Conservation (phyloP, 768 basidiomycete species). For the Trametes sanguinea region DNA sequence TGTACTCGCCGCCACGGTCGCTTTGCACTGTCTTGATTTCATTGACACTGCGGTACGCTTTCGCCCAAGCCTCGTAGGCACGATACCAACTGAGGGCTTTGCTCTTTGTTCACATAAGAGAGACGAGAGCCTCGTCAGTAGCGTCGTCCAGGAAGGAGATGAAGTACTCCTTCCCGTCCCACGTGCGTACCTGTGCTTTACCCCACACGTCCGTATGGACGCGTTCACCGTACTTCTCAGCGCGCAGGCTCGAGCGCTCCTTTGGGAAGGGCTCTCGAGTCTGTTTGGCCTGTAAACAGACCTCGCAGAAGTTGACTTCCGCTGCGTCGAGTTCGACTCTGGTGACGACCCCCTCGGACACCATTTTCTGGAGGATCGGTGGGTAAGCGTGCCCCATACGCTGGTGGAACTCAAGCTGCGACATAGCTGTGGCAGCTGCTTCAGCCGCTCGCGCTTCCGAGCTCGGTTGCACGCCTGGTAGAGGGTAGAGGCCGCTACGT, state of each 20-base stretch:
- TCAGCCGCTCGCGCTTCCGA: not conserved
- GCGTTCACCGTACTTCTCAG: slow-evolving; percentile 29
- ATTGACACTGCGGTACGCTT: slow-evolving; percentile 16
- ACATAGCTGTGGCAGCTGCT: not conserved
- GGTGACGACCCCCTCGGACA: slow-evolving; percentile 2
- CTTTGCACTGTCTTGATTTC: slow-evolving; percentile 22
- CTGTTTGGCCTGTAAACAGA: slow-evolving; percentile 9
- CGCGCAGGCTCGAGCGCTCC: slow-evolving; percentile 3
- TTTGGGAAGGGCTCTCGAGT: slow-evolving; percentile 2
- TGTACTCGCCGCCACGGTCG: slow-evolving; percentile 29
- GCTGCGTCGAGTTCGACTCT: slow-evolving; percentile 7
- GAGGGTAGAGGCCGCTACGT: slow-evolving; percentile 8
- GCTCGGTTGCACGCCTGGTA: not conserved
- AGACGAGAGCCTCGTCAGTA: slow-evolving; percentile 12
- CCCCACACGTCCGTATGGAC: slow-evolving; percentile 43
- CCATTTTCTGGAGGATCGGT: slow-evolving; percentile 1
- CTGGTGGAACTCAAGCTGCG: slow-evolving; percentile 15
- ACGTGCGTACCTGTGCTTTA: slow-evolving; percentile 28
- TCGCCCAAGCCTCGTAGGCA: slow-evolving; percentile 22
- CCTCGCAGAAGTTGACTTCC: slow-evolving; percentile 8
- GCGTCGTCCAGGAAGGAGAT: slow-evolving; percentile 30
- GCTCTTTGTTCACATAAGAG: slow-evolving; percentile 15
- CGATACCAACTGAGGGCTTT: slow-evolving; percentile 17
- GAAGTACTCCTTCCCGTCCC: slow-evolving; percentile 19
- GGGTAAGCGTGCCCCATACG: slow-evolving; percentile 20